Conservation (phyloP, 2,329 filamentous ascomycete species). For the Dendrostoma leiphaemia region DNA sequence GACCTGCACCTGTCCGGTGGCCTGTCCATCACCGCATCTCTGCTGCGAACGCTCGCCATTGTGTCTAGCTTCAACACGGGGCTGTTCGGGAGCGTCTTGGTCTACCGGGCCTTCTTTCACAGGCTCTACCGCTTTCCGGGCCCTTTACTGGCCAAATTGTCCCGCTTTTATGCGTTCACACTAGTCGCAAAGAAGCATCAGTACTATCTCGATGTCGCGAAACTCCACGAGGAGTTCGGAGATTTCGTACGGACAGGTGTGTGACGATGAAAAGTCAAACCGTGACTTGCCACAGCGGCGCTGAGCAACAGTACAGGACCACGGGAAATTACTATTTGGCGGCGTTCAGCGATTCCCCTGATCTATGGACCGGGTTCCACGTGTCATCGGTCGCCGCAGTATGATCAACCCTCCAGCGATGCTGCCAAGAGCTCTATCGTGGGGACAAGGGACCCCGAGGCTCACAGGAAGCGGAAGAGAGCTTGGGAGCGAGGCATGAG, state of each 20-base stretch:
- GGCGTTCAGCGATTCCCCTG: neutral
- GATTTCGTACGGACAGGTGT: neutral
- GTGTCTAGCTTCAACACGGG: neutral
- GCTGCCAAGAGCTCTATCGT: neutral
- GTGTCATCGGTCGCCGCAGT: neutral
- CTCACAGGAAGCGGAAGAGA: neutral
- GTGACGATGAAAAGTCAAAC: neutral
- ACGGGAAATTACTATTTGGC: neutral
- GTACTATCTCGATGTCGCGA: neutral
- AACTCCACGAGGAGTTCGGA: neutral
- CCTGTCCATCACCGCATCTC: neutral
- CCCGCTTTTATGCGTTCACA: neutral
- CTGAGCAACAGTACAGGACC: neutral
- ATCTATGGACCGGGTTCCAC: neutral
- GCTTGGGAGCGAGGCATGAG: neutral
- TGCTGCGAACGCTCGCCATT: neutral
- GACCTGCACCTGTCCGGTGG: neutral
- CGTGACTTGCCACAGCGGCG: neutral
- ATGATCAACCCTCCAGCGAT: neutral
- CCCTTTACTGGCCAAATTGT: neutral
- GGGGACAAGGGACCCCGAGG: neutral
- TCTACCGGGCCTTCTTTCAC: conserved; percentile 5
- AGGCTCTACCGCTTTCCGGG: neutral
- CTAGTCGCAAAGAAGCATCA: neutral
- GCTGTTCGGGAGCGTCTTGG: neutral